A percentile compares a stretch with the other conserved stretches of the same genome.
Evolutionary conservation across 2,329 filamentous ascomycete species (phyloP).

Genomic region (Colletotrichum brevisporum): DNA sequence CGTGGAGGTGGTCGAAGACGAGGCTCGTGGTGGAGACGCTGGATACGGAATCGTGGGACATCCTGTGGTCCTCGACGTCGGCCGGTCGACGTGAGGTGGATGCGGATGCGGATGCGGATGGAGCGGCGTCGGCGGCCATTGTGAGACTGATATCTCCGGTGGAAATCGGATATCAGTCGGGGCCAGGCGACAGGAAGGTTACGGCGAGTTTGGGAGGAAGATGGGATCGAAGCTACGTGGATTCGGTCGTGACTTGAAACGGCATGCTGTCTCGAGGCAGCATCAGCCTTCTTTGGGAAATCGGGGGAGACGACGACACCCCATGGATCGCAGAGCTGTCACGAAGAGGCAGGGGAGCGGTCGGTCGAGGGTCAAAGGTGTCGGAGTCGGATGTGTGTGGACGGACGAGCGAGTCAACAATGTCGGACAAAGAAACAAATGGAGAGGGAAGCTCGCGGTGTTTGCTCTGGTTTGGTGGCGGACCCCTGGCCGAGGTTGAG

Average conservation of each 20-base stretch:
- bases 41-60: constrained; percentile 72
- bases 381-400: not conserved
- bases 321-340: constrained; percentile 27
- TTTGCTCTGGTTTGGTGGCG: constrained; percentile 1
- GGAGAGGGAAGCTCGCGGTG: constrained; percentile 11
- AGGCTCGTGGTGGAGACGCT: constrained; percentile 88
- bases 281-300: constrained; percentile 38
- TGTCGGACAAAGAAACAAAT: constrained; percentile 20
- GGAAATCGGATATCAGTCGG: constrained; percentile 1
- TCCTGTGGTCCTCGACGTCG: constrained; percentile 46
- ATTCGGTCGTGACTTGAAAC: constrained; percentile 37
- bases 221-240: constrained; percentile 36
- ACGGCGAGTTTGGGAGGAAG: constrained; percentile 1
- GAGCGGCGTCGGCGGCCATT: constrained; percentile 19
- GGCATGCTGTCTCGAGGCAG: constrained; percentile 40
- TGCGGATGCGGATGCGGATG: constrained; percentile 2
- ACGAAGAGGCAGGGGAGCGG: constrained; percentile 1
- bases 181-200: not conserved
- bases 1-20: constrained; percentile 82
- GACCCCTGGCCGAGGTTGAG: not conserved
- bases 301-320: constrained; percentile 20
- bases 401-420: constrained; percentile 8
- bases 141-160: constrained; percentile 24
- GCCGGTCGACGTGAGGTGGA: constrained; percentile 25
- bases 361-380: not conserved